phyloP scores from a whole-genome alignment of 1,284 basidiomycete species.

The Trametes polyzona region DNA sequence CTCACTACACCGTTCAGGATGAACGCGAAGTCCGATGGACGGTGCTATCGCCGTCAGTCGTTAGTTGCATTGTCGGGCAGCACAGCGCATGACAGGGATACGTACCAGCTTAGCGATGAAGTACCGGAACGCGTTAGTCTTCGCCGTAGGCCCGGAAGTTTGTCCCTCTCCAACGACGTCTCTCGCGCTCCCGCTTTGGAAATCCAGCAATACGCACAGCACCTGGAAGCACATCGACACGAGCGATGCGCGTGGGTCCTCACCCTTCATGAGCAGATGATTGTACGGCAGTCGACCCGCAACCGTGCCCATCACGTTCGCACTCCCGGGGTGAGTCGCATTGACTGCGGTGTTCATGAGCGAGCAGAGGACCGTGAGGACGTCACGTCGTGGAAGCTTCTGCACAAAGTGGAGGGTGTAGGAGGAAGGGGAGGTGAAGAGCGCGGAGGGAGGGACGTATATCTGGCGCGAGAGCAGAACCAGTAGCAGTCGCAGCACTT shows the following conservation, averaged over 20 bases:
- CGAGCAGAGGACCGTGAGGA: constrained; percentile 89
- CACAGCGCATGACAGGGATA: too few relatives aligned
- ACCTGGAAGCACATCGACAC: constrained; percentile 77
- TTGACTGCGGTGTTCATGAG: constrained; percentile 89
- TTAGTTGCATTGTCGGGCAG: too few relatives aligned
- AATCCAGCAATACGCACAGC: constrained; percentile 79
- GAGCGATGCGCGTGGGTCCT: constrained; percentile 73
- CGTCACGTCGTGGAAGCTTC: constrained; percentile 76
- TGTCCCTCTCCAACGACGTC: constrained; percentile 52
- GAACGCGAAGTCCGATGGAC: constrained; percentile 85
- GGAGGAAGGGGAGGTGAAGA: constrained; percentile 73
- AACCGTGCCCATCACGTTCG: constrained; percentile 61
- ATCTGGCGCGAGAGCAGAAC: constrained; percentile 88
- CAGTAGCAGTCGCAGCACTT: constrained; percentile 85
- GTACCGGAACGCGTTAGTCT: constrained; percentile 88
- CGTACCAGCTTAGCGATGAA: constrained; percentile 86
- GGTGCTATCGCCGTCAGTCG: too few relatives aligned
- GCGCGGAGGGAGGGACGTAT: constrained; percentile 72
- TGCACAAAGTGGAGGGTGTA: constrained; percentile 82
- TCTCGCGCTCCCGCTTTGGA: constrained; percentile 74
- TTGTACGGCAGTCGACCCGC: constrained; percentile 82
- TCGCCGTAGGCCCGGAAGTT: constrained; percentile 56
- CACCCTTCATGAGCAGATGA: constrained; percentile 87
- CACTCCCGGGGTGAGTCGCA: constrained; percentile 50
- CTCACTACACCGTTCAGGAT: constrained; percentile 74